A percentile compares a stretch with the other conserved stretches of the same genome.
phyloP scores from a whole-genome alignment of 2,329 filamentous ascomycete species.

The Colletotrichum navitas region DNA sequence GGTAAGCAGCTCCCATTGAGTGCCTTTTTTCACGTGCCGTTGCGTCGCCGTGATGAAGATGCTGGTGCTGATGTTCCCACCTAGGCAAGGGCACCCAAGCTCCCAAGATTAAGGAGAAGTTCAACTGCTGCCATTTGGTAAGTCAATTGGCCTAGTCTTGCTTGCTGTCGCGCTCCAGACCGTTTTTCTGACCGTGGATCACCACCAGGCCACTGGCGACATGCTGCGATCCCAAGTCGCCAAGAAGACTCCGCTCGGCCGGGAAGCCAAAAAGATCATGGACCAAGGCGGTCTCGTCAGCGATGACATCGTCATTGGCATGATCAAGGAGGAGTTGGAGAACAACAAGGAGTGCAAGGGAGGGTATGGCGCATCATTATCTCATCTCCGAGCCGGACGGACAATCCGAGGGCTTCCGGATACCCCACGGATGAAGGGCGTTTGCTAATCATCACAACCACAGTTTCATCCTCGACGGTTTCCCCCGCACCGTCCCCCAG shows the following conservation, averaged over 20 bases:
- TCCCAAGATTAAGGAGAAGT: slow-evolving; percentile 98
- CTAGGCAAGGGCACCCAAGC: slow-evolving; percentile 99
- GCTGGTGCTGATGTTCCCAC: slow-evolving; percentile 28
- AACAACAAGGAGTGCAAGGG: slow-evolving; percentile 96
- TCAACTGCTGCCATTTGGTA: slow-evolving; percentile 96
- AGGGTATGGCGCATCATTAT: slow-evolving; percentile 71
- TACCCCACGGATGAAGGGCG: background rate
- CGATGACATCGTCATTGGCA: slow-evolving; percentile 99
- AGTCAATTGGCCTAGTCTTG: slow-evolving; percentile 52
- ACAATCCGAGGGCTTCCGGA: slow-evolving; percentile 6
- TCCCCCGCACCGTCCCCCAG: slow-evolving; percentile 96
- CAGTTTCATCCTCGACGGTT: slow-evolving; percentile 98
- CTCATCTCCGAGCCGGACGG: background rate
- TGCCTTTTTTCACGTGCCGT: slow-evolving; percentile 18
- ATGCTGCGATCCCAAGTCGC: slow-evolving; percentile 99
- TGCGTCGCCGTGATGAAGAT: slow-evolving; percentile 7
- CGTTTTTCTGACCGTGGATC: slow-evolving; percentile 38
- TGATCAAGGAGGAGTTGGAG: slow-evolving; percentile 98
- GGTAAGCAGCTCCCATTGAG: slow-evolving; percentile 70
- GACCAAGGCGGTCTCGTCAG: slow-evolving; percentile 97
- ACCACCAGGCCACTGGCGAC: slow-evolving; percentile 88
- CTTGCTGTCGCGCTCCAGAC: background rate
- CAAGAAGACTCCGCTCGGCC: slow-evolving; percentile 94
- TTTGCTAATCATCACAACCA: slow-evolving; percentile 25
- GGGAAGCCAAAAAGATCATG: slow-evolving; percentile 99